Evolutionary conservation across 306 rosid genomes (phyloP), one percentile per base, ranked within the genome.

Genomic region (Amphicarpaea edgeworthii): DNA sequence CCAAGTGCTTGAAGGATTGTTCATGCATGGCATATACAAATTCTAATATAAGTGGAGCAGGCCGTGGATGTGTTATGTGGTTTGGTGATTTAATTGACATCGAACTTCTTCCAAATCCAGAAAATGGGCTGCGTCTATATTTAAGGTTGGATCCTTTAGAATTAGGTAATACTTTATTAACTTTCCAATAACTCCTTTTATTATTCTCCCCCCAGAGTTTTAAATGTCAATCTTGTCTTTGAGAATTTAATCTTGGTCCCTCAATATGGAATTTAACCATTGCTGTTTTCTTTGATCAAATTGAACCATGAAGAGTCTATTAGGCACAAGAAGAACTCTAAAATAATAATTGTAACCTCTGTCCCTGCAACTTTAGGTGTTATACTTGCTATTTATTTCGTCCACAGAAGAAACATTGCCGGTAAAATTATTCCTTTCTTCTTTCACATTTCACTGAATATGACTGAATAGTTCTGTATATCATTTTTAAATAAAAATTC

Each of bases 41-140:
- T 75, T 30, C 79, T 3, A 57, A 61, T 7, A 61, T 46, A 28
- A 75, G 60, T n/a, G 71, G 62, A 3, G 16, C 5, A 46, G 79
- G 78, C 0, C 43, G 70, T 60, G 78, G 78, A 3, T 73, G 60
- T 17, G 78, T 12, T 32, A 1, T 59, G 46, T 75, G 79, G 79
- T 61, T 75, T 32, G 62, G 71, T 0, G 37, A 46, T 28, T 45
- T 75, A 6, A 12, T 75, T 12, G 72, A 62, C n/a, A 75, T 75
- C 8, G 62, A 3, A 21, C 3, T 11, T 11, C 0, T 16, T 49
- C 23, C 21, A 49, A 1, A 10, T 47, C 8, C 4, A 10, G 17
- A 0, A 9, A 46, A 43, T 4, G 65, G 41, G 32, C 53, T 49
- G 2, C 26, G 21, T 63, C 64, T 75, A 0, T 49, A 75, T 49